Percentiles rank a stretch among this genome's conserved stretches.
Evolutionary conservation across 2,329 filamentous ascomycete species (phyloP).

Genomic region (Aureobasidium pullulans): DNA sequence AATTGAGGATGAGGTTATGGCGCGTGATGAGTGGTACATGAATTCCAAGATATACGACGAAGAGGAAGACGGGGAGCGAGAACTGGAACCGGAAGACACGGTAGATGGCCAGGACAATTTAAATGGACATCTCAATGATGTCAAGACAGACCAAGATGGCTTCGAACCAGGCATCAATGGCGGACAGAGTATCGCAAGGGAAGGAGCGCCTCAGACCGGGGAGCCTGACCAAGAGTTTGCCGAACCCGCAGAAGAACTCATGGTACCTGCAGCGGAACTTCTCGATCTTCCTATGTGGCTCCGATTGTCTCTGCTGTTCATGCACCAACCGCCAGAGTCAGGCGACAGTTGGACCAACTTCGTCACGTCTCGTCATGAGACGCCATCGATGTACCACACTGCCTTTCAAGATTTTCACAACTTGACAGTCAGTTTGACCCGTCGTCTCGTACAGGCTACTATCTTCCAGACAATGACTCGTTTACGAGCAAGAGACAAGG

Average conservation of each 20-base stretch:
- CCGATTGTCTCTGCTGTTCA: constrained; percentile 61
- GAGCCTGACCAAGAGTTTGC: neutral
- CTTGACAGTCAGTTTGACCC: constrained; percentile 60
- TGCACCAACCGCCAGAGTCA: constrained; percentile 55
- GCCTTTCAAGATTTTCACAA: constrained; percentile 70
- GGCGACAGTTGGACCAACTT: constrained; percentile 62
- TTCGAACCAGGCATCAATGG: neutral
- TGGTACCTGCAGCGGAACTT: constrained; percentile 47
- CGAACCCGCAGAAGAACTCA: neutral
- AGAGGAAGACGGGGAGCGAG: neutral
- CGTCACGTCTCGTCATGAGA: constrained; percentile 38
- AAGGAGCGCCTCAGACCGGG: neutral
- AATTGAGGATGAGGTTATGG: constrained; percentile 22
- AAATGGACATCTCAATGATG: neutral
- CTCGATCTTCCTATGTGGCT: constrained; percentile 57
- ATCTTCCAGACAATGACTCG: constrained; percentile 66
- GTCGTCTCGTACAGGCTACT: constrained; percentile 60
- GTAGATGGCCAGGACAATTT: neutral
- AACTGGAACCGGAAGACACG: neutral
- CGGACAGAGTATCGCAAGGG: neutral
- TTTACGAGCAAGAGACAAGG: constrained; percentile 44
- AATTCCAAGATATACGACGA: neutral
- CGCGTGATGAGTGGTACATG: neutral
- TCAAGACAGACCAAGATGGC: neutral
- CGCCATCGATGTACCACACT: constrained; percentile 65